These are phyloP conservation scores for Acrocalymma vagum DNA, from an alignment of 2,329 filamentous ascomycete species.

Conservation along the genomic window DNA sequence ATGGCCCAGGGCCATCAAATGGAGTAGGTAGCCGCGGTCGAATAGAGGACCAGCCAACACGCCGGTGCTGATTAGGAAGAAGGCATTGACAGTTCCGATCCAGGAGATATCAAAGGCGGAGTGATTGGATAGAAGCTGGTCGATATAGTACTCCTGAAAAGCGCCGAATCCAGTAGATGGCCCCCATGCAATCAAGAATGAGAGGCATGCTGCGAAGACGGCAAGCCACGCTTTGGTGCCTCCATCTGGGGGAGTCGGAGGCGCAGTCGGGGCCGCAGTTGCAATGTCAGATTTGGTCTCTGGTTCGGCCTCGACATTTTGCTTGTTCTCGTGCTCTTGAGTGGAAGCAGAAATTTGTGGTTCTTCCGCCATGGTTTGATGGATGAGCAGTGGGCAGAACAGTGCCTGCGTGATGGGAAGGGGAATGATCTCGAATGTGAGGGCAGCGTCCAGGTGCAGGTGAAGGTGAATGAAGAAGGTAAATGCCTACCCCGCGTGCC, in stretches of 20 bases:
- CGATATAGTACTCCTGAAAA: constrained; percentile 39
- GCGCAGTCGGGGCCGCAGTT: too few relatives aligned
- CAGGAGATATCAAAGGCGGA: constrained; percentile 34
- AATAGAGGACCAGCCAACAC: constrained; percentile 32
- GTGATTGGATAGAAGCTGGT: constrained; percentile 26
- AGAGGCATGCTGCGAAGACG: constrained; percentile 48
- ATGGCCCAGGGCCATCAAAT: constrained; percentile 30
- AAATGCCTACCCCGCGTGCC: too few relatives aligned
- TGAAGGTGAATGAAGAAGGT: too few relatives aligned
- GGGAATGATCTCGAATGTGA: too few relatives aligned
- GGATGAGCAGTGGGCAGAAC: too few relatives aligned
- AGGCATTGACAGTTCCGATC: constrained; percentile 42
- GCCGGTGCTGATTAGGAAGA: constrained; percentile 38
- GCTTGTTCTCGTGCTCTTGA: too few relatives aligned
- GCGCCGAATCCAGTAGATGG: constrained; percentile 37
- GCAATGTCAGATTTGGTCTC: too few relatives aligned
- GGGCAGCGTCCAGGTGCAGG: too few relatives aligned
- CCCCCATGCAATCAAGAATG: constrained; percentile 53
- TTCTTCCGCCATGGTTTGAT: too few relatives aligned
- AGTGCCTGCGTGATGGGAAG: too few relatives aligned
- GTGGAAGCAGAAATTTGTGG: too few relatives aligned
- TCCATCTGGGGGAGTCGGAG: constrained; percentile 36
- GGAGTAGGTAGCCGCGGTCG: constrained; percentile 35
- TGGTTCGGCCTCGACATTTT: too few relatives aligned
- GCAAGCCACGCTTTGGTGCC: constrained; percentile 50